phyloP scores from a whole-genome alignment of 192 early-diverging fungal genomes.

The Backusella tuberculispora region DNA sequence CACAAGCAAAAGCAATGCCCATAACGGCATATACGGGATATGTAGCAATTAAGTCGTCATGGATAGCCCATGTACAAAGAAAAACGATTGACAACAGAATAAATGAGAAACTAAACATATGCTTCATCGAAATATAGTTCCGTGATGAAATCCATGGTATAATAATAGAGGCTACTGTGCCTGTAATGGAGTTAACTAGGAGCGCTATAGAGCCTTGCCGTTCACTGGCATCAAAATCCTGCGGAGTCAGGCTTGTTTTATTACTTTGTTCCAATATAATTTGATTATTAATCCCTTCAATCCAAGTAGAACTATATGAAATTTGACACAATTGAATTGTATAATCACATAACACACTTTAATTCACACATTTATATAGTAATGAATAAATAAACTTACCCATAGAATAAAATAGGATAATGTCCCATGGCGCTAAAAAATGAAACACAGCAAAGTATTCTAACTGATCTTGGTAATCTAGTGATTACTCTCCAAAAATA shows the following conservation, averaged over 20 bases:
- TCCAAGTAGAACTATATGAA: not conserved
- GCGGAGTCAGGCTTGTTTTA: not conserved
- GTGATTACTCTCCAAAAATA: not conserved
- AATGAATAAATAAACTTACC: not conserved
- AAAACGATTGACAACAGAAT: not conserved
- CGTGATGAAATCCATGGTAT: not conserved
- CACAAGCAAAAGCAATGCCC: not conserved
- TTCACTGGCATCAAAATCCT: conserved; percentile 2
- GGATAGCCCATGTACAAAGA: not conserved
- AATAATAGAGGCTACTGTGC: not conserved
- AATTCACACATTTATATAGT: not conserved
- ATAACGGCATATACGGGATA: not conserved
- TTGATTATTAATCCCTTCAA: conserved; percentile 4
- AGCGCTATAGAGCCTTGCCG: not conserved
- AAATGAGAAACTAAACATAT: not conserved
- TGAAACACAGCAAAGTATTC: conserved; percentile 13
- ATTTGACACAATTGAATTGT: not conserved
- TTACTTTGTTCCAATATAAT: conserved; percentile 2
- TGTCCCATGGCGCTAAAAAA: conserved; percentile 2
- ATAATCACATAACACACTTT: not conserved
- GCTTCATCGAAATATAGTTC: not conserved
- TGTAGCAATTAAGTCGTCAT: not conserved
- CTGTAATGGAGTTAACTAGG: not conserved
- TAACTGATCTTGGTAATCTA: conserved; percentile 7
- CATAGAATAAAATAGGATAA: not conserved